Conservation (phyloP, 2,329 filamentous ascomycete species). For the Westerdykella aurantiaca region DNA sequence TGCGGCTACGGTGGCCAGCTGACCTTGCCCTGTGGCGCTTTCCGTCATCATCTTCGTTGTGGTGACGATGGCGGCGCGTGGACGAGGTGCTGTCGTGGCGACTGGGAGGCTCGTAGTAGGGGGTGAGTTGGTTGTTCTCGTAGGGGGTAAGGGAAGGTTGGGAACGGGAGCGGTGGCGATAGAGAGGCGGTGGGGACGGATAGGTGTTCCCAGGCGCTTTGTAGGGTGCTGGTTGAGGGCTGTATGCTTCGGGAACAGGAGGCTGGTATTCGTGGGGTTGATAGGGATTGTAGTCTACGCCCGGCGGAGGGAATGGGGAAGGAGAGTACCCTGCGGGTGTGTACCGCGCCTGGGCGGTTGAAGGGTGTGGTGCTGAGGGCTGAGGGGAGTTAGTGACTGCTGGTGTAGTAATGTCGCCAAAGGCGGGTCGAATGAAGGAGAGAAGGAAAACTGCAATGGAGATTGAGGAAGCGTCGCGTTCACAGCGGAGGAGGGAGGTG, state of each 20-base stretch:
- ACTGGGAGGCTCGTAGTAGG: constrained; percentile 20
- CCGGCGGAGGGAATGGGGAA: constrained; percentile 24
- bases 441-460: constrained; percentile 26
- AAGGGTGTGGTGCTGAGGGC: constrained; percentile 15
- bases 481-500: constrained; percentile 11
- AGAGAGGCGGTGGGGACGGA: constrained; percentile 31
- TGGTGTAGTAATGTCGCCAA: constrained; percentile 27
- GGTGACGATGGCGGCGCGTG: constrained; percentile 12
- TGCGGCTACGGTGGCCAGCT: constrained; percentile 28
- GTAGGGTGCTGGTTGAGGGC: constrained; percentile 12
- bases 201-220: constrained; percentile 17
- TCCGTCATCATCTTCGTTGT: constrained; percentile 5
- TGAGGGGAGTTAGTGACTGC: constrained; percentile 31
- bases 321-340: constrained; percentile 31
- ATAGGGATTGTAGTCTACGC: constrained; percentile 24
- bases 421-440: constrained; percentile 34
- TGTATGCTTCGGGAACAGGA: constrained; percentile 11
- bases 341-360: constrained; percentile 25
- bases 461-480: constrained; percentile 20
- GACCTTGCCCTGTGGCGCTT: constrained; percentile 34
- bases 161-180: constrained; percentile 31
- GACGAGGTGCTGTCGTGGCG: constrained; percentile 22
- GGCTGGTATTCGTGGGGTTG: constrained; percentile 28
- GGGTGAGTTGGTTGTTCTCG: constrained; percentile 11
- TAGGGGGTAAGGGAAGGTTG: constrained; percentile 22